Conservation (phyloP, 1,139 yeast genomes). For the Suhomyces panamericanus region DNA sequence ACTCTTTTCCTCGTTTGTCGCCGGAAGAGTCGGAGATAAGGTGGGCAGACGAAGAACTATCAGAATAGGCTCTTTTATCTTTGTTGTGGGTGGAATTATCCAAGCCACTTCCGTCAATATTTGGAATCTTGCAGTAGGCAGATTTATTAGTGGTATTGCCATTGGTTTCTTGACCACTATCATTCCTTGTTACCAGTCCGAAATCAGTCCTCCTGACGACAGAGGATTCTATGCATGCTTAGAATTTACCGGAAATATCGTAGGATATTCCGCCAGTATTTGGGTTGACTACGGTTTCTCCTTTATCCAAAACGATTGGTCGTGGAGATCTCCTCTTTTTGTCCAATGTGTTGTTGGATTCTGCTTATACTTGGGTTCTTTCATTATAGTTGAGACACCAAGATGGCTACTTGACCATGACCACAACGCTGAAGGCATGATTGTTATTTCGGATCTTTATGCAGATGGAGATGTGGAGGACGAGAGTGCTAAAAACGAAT, state of each 20-base stretch:
- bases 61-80: conserved; percentile 75
- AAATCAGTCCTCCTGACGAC: conserved; percentile 85
- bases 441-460: conserved; percentile 48
- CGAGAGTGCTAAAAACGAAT: conserved; percentile 24
- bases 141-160: conserved; percentile 82
- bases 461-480: conserved; percentile 44
- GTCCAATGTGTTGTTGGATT: conserved; percentile 77
- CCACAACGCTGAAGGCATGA: conserved; percentile 80
- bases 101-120: conserved; percentile 62
- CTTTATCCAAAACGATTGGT: conserved; percentile 49
- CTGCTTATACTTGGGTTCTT: conserved; percentile 68
- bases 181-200: conserved; percentile 93
- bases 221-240: conserved; percentile 89
- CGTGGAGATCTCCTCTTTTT: conserved; percentile 81
- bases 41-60: conserved; percentile 82
- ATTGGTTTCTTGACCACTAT: conserved; percentile 90
- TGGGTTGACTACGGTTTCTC: conserved; percentile 90
- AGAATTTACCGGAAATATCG: conserved; percentile 87
- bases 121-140: conserved; percentile 60
- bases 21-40: conserved; percentile 76
- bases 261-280: conserved; percentile 83
- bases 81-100: conserved; percentile 76
- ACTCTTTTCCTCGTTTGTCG: conserved; percentile 68
- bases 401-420: conserved; percentile 88
- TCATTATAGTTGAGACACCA: conserved; percentile 81